Evolutionary conservation across 306 rosid genomes (phyloP).

Genomic region (Hippophae gyantsensis): DNA sequence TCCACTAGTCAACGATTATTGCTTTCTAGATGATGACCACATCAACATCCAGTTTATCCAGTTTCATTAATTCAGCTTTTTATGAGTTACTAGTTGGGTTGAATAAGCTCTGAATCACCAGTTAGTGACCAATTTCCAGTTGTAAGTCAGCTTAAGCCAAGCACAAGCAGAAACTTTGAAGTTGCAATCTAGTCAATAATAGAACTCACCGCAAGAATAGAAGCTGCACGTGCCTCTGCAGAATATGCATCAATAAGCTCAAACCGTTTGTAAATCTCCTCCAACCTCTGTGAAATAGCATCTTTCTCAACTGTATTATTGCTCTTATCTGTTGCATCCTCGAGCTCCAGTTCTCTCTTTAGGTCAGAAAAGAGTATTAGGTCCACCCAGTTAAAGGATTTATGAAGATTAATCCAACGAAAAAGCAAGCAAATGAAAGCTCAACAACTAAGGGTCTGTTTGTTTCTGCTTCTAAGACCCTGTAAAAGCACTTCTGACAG

Average conservation of each 20-base stretch:
- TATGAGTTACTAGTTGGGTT: too few relatives aligned
- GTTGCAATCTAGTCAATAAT: slow-evolving; percentile 16
- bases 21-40: too few relatives aligned
- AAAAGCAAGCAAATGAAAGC: neutral
- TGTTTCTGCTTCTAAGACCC: too few relatives aligned
- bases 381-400: neutral
- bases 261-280: slow-evolving; percentile 90
- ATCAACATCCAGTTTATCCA: too few relatives aligned
- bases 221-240: slow-evolving; percentile 92
- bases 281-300: slow-evolving; percentile 55
- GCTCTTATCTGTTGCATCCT: slow-evolving; percentile 36
- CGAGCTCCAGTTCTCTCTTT: slow-evolving; percentile 64
- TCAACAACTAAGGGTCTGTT: neutral
- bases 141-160: neutral
- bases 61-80: too few relatives aligned
- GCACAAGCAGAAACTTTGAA: slow-evolving; percentile 6
- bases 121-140: too few relatives aligned
- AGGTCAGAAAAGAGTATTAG: slow-evolving; percentile 18
- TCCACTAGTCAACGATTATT: too few relatives aligned
- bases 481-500: too few relatives aligned
- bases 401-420: slow-evolving; percentile 4
- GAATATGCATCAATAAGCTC: slow-evolving; percentile 84
- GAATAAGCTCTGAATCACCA: too few relatives aligned
- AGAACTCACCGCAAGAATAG: slow-evolving; percentile 87
- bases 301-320: slow-evolving; percentile 41